Conservation (phyloP, 768 basidiomycete species). For the Mycena olivaceomarginata region DNA sequence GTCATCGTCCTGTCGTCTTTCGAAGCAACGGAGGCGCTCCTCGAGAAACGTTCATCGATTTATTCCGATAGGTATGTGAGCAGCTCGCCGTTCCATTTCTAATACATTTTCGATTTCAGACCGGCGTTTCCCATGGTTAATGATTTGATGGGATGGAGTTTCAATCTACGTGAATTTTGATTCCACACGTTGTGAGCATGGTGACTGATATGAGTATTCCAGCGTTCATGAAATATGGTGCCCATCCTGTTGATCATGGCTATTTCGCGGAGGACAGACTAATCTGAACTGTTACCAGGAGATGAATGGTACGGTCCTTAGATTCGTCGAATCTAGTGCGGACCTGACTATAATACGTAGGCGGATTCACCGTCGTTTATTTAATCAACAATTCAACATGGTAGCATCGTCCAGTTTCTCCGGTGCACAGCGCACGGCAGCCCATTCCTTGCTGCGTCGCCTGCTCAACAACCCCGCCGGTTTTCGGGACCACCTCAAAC, state of each 20-base stretch:
- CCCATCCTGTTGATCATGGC: background rate
- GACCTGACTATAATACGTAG: background rate
- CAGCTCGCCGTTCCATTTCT: constrained; percentile 21
- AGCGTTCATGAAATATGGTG: constrained; percentile 38
- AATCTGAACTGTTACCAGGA: background rate
- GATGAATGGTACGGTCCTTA: constrained; percentile 24
- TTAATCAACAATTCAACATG: constrained; percentile 22
- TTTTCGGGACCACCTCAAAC: constrained; percentile 22
- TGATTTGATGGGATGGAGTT: constrained; percentile 39
- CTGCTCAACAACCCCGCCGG: constrained; percentile 30
- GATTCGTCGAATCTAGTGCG: background rate
- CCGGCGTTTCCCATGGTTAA: constrained; percentile 31
- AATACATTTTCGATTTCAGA: constrained; percentile 12
- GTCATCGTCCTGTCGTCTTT: constrained; percentile 58
- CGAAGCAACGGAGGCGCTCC: constrained; percentile 56
- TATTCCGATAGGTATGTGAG: constrained; percentile 60
- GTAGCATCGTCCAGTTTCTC: background rate
- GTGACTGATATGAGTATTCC: background rate
- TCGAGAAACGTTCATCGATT: constrained; percentile 60
- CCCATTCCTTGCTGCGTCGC: constrained; percentile 38
- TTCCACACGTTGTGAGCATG: background rate
- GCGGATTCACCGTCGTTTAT: constrained; percentile 32
- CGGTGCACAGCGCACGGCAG: constrained; percentile 21
- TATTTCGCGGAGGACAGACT: background rate
- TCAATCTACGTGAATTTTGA: constrained; percentile 17